A percentile compares a stretch with the other conserved stretches of the same genome.
These are phyloP conservation scores for Backusella tuberculispora DNA, from an alignment of 192 early-diverging fungal genomes.

Conservation along the genomic window DNA sequence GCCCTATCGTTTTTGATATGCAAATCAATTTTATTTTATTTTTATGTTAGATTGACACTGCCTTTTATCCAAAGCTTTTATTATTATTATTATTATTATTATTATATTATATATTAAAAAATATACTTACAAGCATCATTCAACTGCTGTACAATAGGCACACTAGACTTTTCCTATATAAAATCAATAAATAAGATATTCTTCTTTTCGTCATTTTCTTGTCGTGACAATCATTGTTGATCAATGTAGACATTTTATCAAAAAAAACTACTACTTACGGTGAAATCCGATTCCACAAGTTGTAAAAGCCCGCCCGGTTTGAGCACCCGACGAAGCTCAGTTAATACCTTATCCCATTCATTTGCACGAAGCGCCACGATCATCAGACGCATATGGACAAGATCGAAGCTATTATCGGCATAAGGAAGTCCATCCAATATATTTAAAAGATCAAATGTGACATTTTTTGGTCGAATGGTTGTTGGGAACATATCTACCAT, in stretches of 20 bases:
- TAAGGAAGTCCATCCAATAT: conserved; percentile 38
- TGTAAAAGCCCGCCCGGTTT: conserved; percentile 42
- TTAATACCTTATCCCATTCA: conserved; percentile 32
- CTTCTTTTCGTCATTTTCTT: neutral
- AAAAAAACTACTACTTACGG: neutral
- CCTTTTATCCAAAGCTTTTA: no score
- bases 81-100: no score
- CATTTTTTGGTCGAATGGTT: conserved; percentile 43
- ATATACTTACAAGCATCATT: conserved; percentile 18
- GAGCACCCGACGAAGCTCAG: conserved; percentile 33
- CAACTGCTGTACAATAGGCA: conserved; percentile 14
- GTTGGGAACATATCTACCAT: conserved; percentile 45
- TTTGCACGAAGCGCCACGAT: conserved; percentile 26
- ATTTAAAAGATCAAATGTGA: conserved; percentile 34
- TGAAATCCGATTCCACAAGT: conserved; percentile 30
- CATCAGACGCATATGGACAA: conserved; percentile 47
- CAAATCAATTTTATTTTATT: neutral
- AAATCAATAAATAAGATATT: neutral
- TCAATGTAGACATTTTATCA: neutral
- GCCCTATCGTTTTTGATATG: conserved; percentile 17
- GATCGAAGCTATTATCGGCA: conserved; percentile 36
- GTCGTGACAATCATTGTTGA: neutral
- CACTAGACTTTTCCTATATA: conserved; percentile 19
- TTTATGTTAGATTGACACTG: no score
- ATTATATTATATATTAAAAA: neutral